Evolutionary conservation across 2,329 filamentous ascomycete genomes (phyloP), one percentile per base, ranked within the genome.

Genomic region (Aureobasidium sp.): DNA sequence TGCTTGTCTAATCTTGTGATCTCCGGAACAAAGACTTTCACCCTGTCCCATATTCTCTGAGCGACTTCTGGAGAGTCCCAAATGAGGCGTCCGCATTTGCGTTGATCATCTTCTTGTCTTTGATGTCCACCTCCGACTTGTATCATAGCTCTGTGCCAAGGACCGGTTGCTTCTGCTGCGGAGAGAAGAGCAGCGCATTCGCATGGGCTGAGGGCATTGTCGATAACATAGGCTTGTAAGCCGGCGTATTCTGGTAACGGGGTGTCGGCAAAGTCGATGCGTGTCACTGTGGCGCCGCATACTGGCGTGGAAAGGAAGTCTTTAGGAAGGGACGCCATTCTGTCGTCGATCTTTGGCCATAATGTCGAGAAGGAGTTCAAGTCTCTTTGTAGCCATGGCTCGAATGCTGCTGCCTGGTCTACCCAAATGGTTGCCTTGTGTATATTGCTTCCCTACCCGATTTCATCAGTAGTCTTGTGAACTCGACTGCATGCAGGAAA

Each of bases 51-150:
- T n/a, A 48, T 31, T 7, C 17, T 31, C 25, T 29, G 45, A 31
- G 14, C 25, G 3, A 48, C 45, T 82, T 17, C 81, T 53, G 80
- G 77, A 15, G 81, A 75, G 69, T 94, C 88, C 82, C 86, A 89
- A 67, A 94, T 87, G 65, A 93, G 89, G 3, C 90, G 82, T n/a
- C 87, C 87, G 68, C 87, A 87, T 64, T 89, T 86, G 17, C 90
- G 80, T 53, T 84, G 83, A 9, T 84, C 80, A 1, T 81, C 77
- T 4, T 79, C 74, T 45, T 85, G 72, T 2, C 78, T 73, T 73
- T 93, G 86, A 62, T 71, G 76, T 3, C 88, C 87, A 5, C 73
- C 72, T 5, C 88, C 88, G 27, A 84, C 72, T 70, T 88, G 88
- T 62, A 92, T 79, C 72, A 90, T 79, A 0, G 89, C 90, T 1